Evolutionary conservation across 2,329 filamentous ascomycete genomes (phyloP), one percentile per base, ranked within the genome.

Genomic region (Bipolaris cookei): DNA sequence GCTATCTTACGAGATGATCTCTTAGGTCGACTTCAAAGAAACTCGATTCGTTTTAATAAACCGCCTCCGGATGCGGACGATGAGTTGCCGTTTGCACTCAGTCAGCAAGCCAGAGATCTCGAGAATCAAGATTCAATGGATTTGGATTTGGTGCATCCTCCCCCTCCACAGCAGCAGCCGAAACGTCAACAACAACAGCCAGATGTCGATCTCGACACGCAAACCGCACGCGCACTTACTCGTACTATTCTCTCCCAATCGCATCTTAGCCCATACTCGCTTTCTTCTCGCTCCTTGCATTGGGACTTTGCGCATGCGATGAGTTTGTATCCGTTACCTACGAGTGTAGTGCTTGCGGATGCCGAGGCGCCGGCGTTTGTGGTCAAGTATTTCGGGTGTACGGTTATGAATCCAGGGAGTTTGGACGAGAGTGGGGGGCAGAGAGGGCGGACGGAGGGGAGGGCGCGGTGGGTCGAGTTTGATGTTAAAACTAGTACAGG

Each of bases 241-340:
- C 96, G 97, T 74, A 97, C 94, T 0, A 76, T 99, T 8, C 84
- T 99, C 6, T 93, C 97, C 66, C 95, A 99, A 78, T 91, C 91
- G 4, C 90, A 92, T 63, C 84, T 99, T 10, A 88, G 90, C 0
- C 95, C 95, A 0, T 99, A 98, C 76, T 88, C 91, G 0, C 83
- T 92, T n/a, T 79, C 86, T 0, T 83, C 86, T 30, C 86, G 94
- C 1, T 95, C 95, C 0, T 85, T 97, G 4, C 86, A 96, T 64
- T 98, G 95, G 95, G 94, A 97, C 76, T 91, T 90, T 74, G 88
- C 88, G 0, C 83, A 86, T 30, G 81, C 90, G 2, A 77, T 98
- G 62, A 89, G 91, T 52, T 79, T 99, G 20, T 98, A 97, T 74
- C 95, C 94, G 7, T 78, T 98, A 25, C 95, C 95, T 1, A 94